Evolutionary conservation across 2,329 filamentous ascomycete genomes (phyloP).

Genomic region (Podosphaera xanthii): DNA sequence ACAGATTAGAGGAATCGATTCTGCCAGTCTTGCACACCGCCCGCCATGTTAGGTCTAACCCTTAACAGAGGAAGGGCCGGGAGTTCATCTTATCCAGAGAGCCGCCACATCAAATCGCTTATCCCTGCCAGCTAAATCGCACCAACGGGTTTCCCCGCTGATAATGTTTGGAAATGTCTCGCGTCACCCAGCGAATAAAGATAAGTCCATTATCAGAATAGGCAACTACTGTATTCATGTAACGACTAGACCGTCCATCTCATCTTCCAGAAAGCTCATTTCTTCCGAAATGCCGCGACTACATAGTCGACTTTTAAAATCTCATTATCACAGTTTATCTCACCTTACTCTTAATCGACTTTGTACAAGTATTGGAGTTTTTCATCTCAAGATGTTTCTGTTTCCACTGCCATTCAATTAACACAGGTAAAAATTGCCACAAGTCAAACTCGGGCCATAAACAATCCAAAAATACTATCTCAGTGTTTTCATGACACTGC

Average conservation of each 20-base stretch:
- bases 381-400: slow-evolving; percentile 17
- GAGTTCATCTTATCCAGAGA: no score
- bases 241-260: no score
- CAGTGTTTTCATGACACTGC: slow-evolving; percentile 85
- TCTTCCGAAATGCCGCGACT: no score
- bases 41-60: neutral
- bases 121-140: no score
- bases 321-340: slow-evolving; percentile 1
- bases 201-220: no score
- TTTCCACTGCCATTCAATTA: slow-evolving; percentile 70
- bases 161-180: no score
- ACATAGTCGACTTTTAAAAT: no score
- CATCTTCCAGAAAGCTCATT: no score
- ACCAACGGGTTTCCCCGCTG: no score
- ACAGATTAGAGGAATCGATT: neutral
- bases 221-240: no score
- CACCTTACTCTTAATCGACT: slow-evolving; percentile 6
- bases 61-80: neutral
- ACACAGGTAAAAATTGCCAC: slow-evolving; percentile 75
- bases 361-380: neutral
- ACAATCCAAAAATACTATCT: slow-evolving; percentile 78
- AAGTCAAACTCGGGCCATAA: slow-evolving; percentile 94
- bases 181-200: no score
- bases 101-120: no score
- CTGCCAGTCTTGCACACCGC: neutral